Conservation (phyloP, 108 stramenopile species). For the Pseudonitzschia multistriata region DNA sequence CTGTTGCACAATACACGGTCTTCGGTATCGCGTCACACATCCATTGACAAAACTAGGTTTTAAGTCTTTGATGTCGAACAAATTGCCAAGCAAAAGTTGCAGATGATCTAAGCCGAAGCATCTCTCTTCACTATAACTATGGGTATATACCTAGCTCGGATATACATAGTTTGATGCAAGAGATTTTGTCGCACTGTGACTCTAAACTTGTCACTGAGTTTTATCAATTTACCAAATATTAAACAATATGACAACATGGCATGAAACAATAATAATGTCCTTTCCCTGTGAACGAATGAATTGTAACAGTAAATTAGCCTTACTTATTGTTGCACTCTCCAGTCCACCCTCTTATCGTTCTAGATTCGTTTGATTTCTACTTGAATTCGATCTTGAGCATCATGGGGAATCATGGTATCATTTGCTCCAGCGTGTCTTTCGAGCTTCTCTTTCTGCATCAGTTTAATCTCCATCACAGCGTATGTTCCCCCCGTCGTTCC, state of each 20-base stretch:
- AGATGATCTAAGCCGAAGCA: too few species aligned
- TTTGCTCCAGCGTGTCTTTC: slow-evolving; percentile 28
- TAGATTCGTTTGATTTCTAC: slow-evolving; percentile 81
- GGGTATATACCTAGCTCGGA: too few species aligned
- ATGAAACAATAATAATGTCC: too few species aligned
- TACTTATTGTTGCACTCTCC: too few species aligned
- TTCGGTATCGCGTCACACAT: slow-evolving; percentile 67
- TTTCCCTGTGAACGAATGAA: too few species aligned
- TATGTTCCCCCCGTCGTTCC: slow-evolving; percentile 90
- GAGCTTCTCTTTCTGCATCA: slow-evolving; percentile 55
- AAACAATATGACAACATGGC: too few species aligned
- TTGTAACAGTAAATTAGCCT: too few species aligned
- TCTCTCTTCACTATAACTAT: too few species aligned
- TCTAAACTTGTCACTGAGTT: too few species aligned
- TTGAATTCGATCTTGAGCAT: slow-evolving; percentile 55
- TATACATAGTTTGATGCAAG: too few species aligned
- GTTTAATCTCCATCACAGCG: slow-evolving; percentile 81
- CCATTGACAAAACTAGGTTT: slow-evolving; percentile 67
- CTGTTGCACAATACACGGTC: slow-evolving; percentile 43
- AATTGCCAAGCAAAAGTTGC: not conserved
- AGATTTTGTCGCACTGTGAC: too few species aligned
- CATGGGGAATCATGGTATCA: slow-evolving; percentile 44
- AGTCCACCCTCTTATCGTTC: not conserved
- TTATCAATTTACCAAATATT: too few species aligned
- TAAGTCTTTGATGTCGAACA: slow-evolving; percentile 2